Percentiles rank a stretch among this genome's conserved stretches.
Evolutionary conservation across 1,284 basidiomycete genomes (phyloP).

Genomic region (Fereydounia khargensis): DNA sequence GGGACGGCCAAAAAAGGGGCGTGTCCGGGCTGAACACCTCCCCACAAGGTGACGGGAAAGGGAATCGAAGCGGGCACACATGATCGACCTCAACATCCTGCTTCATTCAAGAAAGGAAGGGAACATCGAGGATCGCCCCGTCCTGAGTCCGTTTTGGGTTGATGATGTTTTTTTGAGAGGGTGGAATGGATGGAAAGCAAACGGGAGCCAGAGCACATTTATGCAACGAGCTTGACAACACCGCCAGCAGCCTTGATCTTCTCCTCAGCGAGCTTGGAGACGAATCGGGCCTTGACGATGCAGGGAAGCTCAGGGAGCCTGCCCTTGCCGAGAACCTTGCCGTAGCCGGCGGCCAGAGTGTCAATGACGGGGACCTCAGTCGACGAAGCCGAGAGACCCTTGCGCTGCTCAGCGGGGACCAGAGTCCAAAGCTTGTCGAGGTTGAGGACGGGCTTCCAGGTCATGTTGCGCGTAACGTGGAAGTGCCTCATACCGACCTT

Average conservation of each 20-base stretch:
- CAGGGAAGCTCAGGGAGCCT: constrained; percentile 52
- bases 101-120: no score
- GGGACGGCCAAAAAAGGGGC: no score
- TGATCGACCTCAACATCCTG: no score
- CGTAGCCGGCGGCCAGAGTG: constrained; percentile 56
- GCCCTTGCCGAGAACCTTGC: constrained; percentile 57
- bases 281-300: constrained; percentile 58
- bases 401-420: constrained; percentile 53
- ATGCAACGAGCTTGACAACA: constrained; percentile 53
- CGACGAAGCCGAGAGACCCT: constrained; percentile 37
- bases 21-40: no score
- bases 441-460: constrained; percentile 94
- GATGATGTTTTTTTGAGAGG: no score
- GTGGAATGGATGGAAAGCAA: no score
- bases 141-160: no score
- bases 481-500: constrained; percentile 92
- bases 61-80: no score
- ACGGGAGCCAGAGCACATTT: no score
- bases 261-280: constrained; percentile 56
- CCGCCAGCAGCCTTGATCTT: constrained; percentile 58
- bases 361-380: constrained; percentile 57
- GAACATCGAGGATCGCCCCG: no score
- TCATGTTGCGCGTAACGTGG: constrained; percentile 87
- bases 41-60: no score
- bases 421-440: constrained; percentile 58